phyloP scores from a whole-genome alignment of 306 rosid genomes.

The Cicer chorassanicum region DNA sequence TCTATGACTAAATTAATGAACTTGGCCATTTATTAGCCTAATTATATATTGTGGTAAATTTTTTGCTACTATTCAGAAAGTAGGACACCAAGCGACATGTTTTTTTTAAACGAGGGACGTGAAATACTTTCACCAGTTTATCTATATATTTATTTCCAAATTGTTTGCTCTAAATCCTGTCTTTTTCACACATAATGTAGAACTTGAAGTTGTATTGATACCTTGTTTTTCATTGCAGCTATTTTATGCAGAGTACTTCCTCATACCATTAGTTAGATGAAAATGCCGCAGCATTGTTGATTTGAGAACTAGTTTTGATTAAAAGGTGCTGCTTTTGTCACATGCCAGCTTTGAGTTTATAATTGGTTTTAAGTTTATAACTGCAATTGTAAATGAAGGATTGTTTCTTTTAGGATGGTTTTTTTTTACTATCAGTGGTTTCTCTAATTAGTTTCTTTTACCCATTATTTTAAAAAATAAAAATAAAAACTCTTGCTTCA shows the following conservation, averaged over 20 bases:
- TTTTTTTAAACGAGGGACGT: background rate
- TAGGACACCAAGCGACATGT: background rate
- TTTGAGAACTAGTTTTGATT: slow-evolving; percentile 20
- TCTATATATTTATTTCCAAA: background rate
- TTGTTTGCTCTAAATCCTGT: slow-evolving; percentile 4
- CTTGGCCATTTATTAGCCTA: background rate
- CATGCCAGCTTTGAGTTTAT: slow-evolving; percentile 5
- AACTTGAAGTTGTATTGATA: slow-evolving; percentile 17
- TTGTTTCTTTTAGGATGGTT: slow-evolving; percentile 5
- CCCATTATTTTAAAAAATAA: background rate
- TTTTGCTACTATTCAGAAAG: background rate
- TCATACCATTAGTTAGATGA: slow-evolving; percentile 85
- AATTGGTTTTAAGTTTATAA: slow-evolving; percentile 10
- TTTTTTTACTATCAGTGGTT: background rate
- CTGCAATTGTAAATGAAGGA: slow-evolving; percentile 37
- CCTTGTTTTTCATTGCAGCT: slow-evolving; percentile 64
- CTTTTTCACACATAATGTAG: slow-evolving; percentile 6
- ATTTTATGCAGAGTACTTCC: slow-evolving; percentile 87
- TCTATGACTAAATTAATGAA: slow-evolving; percentile 4
- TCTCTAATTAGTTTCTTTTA: background rate
- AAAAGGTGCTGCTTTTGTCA: slow-evolving; percentile 14
- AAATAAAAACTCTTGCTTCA: background rate
- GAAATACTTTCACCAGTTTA: background rate
- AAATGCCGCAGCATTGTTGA: slow-evolving; percentile 31
- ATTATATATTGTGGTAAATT: slow-evolving; percentile 15